phyloP scores from a whole-genome alignment of 441 rosid species.

The Erodium chrysanthum region DNA sequence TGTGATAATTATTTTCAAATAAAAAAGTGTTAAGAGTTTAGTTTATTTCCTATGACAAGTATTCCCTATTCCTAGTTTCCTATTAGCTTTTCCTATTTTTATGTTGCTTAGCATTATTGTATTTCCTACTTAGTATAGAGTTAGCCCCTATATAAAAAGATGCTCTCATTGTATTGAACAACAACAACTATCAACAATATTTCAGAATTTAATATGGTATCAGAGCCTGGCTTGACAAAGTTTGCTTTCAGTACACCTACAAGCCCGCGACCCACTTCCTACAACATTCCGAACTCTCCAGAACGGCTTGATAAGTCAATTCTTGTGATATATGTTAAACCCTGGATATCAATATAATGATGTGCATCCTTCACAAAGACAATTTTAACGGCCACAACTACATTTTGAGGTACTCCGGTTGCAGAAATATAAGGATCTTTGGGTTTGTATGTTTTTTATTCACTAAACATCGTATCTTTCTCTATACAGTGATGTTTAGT shows the following conservation, averaged over 20 bases:
- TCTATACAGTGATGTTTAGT: conserved; percentile 81
- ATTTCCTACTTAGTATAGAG: too few species aligned
- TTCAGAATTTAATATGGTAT: too few species aligned
- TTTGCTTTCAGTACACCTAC: conserved; percentile 87
- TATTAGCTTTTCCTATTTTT: too few species aligned
- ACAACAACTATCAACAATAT: too few species aligned
- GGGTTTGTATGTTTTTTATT: conserved; percentile 58
- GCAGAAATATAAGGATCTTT: conserved; percentile 25
- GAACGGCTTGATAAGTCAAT: conserved; percentile 97
- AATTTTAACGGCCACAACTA: conserved; percentile 64
- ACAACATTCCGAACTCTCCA: conserved; percentile 97
- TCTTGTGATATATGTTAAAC: conserved; percentile 96
- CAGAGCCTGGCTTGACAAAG: conserved; percentile 61
- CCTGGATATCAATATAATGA: conserved; percentile 79
- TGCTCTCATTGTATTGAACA: too few species aligned
- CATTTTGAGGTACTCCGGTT: background rate
- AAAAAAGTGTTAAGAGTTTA: too few species aligned
- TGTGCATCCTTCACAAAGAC: conserved; percentile 96
- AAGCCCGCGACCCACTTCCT: conserved; percentile 95
- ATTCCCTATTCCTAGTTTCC: too few species aligned
- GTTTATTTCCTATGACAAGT: too few species aligned
- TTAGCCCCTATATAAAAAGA: too few species aligned
- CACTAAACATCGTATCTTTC: conserved; percentile 79
- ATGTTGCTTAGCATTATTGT: too few species aligned
- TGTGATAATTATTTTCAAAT: conserved; percentile 21